phyloP scores from a whole-genome alignment of 2,329 filamentous ascomycete species.

The Claviceps paspali region DNA sequence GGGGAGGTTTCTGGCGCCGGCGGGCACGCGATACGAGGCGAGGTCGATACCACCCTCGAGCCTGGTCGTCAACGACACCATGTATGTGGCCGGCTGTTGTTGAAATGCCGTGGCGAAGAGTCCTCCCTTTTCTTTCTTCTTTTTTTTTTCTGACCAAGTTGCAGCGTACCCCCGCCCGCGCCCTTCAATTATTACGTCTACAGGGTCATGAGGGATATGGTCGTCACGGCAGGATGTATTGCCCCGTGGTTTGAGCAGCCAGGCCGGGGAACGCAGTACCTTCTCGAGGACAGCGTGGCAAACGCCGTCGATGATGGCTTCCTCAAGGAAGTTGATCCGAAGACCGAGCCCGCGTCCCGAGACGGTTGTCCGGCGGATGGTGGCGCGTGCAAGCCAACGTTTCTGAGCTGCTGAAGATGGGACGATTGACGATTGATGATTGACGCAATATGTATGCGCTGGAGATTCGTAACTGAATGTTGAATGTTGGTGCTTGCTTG shows the following conservation, averaged over 20 bases:
- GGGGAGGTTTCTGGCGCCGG: neutral
- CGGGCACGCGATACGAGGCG: neutral
- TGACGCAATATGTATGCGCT: no score
- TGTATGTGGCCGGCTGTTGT: no score
- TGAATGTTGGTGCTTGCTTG: no score
- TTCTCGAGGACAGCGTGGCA: neutral
- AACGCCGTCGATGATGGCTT: neutral
- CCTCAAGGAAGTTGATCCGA: neutral
- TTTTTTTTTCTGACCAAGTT: neutral
- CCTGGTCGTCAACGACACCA: no score
- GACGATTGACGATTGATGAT: no score
- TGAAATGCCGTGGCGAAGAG: no score
- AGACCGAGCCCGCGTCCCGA: no score
- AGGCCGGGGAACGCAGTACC: neutral
- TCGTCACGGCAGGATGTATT: neutral
- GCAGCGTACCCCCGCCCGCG: no score
- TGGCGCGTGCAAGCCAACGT: neutral
- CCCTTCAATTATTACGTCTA: constrained; percentile 1
- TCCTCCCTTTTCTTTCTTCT: no score
- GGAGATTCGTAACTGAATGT: no score
- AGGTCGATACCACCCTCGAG: neutral
- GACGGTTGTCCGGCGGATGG: neutral
- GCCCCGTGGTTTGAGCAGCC: constrained; percentile 3
- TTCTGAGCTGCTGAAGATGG: neutral
- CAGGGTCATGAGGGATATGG: neutral